Conservation (phyloP, 768 basidiomycete genomes). For the Artomyces pyxidatus region DNA sequence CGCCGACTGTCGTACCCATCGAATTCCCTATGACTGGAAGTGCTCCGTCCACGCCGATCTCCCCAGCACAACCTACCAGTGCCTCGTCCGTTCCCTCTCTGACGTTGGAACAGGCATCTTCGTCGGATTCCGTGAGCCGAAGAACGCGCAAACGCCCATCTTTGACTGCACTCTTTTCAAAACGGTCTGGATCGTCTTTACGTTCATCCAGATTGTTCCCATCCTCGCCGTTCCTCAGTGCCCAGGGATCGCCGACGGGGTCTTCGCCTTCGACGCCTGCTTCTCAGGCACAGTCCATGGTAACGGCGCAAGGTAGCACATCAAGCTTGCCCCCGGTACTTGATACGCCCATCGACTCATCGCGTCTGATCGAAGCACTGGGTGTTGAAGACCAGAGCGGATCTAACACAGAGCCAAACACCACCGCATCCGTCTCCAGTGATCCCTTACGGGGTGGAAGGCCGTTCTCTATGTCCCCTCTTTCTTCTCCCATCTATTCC, state of each 20-base stretch:
- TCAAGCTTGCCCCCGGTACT: constrained; percentile 47
- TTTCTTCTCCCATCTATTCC: background rate
- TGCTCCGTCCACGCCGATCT: constrained; percentile 23
- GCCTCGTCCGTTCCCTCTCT: constrained; percentile 23
- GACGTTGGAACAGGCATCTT: constrained; percentile 23
- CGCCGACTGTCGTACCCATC: constrained; percentile 21
- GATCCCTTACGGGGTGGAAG: background rate
- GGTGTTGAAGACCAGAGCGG: constrained; percentile 19
- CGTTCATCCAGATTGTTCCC: constrained; percentile 25
- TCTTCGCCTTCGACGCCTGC: constrained; percentile 24
- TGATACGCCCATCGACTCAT: constrained; percentile 54
- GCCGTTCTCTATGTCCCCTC: too few species aligned
- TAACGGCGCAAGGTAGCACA: constrained; percentile 46
- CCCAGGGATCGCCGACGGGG: constrained; percentile 12
- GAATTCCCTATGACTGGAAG: constrained; percentile 38
- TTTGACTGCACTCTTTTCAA: constrained; percentile 54
- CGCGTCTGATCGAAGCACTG: constrained; percentile 34
- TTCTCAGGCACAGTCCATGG: constrained; percentile 37
- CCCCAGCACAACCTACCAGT: constrained; percentile 29
- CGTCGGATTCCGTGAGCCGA: constrained; percentile 26
- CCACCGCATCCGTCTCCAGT: background rate
- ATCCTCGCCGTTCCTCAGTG: constrained; percentile 24
- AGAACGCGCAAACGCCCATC: constrained; percentile 58
- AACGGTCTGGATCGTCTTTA: constrained; percentile 20
- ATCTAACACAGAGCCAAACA: background rate